Conservation (phyloP, 495 filamentous ascomycete genomes). For the Penicillium tannophilum region DNA sequence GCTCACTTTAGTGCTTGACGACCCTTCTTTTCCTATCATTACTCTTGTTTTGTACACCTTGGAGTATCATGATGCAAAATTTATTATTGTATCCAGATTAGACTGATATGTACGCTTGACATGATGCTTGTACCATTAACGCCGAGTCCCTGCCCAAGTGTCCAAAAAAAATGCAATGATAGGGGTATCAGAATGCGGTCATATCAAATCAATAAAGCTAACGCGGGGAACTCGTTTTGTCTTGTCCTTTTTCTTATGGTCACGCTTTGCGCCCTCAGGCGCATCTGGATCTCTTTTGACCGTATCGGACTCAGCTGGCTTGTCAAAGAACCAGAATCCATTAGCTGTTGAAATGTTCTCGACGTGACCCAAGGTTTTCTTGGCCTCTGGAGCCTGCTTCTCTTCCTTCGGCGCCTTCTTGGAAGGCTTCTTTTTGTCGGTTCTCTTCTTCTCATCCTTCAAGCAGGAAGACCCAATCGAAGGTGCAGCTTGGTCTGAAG, state of each 20-base stretch:
- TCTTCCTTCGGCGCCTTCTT: neutral
- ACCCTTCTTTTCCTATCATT: no score
- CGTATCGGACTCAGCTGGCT: constrained; percentile 9
- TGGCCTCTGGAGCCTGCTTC: neutral
- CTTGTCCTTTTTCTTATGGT: neutral
- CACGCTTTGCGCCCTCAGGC: neutral
- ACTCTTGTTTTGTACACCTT: neutral
- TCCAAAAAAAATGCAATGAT: neutral
- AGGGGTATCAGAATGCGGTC: neutral
- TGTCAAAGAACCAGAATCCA: constrained; percentile 41
- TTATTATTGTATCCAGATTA: neutral
- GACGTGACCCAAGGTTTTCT: constrained; percentile 22
- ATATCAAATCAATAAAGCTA: neutral
- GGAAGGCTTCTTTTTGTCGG: neutral
- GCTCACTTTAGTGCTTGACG: neutral
- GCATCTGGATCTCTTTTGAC: neutral
- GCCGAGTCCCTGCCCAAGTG: neutral
- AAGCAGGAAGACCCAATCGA: neutral
- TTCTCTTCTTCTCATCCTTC: neutral
- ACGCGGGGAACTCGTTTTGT: neutral
- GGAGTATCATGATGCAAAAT: neutral
- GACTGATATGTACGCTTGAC: neutral
- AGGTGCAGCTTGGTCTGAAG: neutral
- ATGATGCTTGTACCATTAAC: constrained; percentile 1
- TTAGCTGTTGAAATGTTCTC: constrained; percentile 32